Evolutionary conservation across 2,329 filamentous ascomycete species (phyloP), one percentile per base, ranked within the genome.

Genomic region (Rhexocercosporidium sp.): DNA sequence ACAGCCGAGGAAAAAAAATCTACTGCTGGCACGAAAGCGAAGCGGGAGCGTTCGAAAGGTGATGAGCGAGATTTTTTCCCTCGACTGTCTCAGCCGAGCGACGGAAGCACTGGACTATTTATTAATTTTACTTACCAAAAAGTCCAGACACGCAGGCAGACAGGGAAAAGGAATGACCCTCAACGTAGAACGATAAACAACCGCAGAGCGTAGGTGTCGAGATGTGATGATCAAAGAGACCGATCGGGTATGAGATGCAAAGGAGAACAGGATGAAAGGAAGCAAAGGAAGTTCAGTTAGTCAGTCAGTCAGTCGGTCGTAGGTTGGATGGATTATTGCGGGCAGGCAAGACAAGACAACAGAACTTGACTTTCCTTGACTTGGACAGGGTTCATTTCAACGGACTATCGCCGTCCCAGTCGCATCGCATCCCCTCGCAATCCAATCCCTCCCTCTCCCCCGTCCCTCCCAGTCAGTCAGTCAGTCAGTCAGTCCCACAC

Each of bases 151-250:
- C 64, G 69, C 44, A 22, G 44, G 66, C 56, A 68, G 41, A 56
- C 46, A 73, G 70, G 70, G 70, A 73, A n/a, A 75, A 72, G 65
- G 70, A 75, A 74, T 46, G 68, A 68, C 68, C 66, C 62, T 71
- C 67, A 44, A 67, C 49, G 47, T 66, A 53, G 31, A 60, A 57
- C 54, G 53, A 71, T 66, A 37, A 62, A 61, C 64, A 64, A 72
- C 65, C 63, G 46, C 66, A 31, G 41, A 14, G 47, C 47, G 34
- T 18, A 54, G 47, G 20, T 41, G 60, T 57, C 27, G 54, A 22
- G 9, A 49, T 49, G 51, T 56, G 16, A 20, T 64, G 56, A 59
- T 64, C 44, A 41, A 64, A 57, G 34, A 20, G 9, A 44, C 14
- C 34, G 62, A 59, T 59, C 18, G 37, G 61, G 25, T 37, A 8